Base-by-base conservation (phyloP, 768 basidiomycete species). In the Agaricus bisporus region DNA sequence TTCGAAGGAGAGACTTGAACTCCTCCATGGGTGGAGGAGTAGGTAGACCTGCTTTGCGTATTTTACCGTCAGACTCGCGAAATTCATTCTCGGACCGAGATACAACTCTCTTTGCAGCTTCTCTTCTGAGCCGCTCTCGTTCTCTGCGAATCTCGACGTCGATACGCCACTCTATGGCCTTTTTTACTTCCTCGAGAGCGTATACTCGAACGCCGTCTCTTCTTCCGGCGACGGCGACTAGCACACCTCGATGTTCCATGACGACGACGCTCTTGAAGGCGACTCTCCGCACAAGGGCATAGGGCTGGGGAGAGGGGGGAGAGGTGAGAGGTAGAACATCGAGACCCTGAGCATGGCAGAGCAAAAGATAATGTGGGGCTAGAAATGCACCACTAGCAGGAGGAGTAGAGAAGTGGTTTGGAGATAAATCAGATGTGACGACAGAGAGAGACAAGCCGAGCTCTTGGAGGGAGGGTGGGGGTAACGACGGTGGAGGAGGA, bases 141-240 rank as follows among this genome's bases (percentile, higher is more conserved):
- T 92, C 89, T 54, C 88, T 74, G 38, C 82, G 79, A 53, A 86
- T 68, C 66, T 92, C 91, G 22, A 84, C 77, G 6, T 93, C 91
- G 57, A 92, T 82, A 15, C 91, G 79, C 90, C 89, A 92, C 66
- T 93, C 91, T 5, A 93, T 83, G 2, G 85, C 86, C 63, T 85
- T 88, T 66, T 84, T 88, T 11, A 93, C 80, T 61, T 93, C 91
- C 55, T 92, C 90, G 14, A 93, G 73, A 15, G 91, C 91, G 66
- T 93, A 93, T 15, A 93, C 91, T 35, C 91, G 79, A 41, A 93
- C 90, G 3, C 91, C 90, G 58, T 92, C 89, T 60, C 91, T 73
- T 57, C 91, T 74, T 8, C 91, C 91, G 14, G 91, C 91, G 57
- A 93, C 91, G 11, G 91, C 90, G 8, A 93, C 91, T n/a, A 93